A percentile compares a stretch with the other conserved stretches of the same genome.
Evolutionary conservation across 164 flowering plant genomes (phyloP).

Genomic region (Macadamia integrifolia): DNA sequence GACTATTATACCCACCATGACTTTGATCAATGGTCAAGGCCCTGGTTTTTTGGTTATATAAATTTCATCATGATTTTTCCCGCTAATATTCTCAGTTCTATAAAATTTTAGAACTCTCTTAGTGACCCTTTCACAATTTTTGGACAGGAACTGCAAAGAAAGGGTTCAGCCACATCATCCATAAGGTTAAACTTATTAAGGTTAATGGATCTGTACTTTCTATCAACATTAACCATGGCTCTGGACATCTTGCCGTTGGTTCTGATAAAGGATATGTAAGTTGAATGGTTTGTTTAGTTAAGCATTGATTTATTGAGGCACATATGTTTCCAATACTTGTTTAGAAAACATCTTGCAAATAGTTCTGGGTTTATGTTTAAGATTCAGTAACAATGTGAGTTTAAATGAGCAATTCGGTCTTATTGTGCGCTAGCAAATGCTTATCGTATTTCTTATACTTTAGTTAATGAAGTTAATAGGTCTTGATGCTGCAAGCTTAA

Average conservation of each 20-base stretch:
- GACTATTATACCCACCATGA: too few species aligned
- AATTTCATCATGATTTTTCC: too few species aligned
- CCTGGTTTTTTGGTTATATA: too few species aligned
- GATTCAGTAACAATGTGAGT: too few species aligned
- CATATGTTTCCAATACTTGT: too few species aligned
- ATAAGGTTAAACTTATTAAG: slow-evolving; percentile 48
- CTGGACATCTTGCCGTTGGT: slow-evolving; percentile 67
- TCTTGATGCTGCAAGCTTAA: too few species aligned
- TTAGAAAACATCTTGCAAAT: too few species aligned
- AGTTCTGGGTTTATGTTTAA: too few species aligned
- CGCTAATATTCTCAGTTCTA: too few species aligned
- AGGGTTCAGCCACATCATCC: slow-evolving; percentile 53
- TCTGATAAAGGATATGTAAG: slow-evolving; percentile 92
- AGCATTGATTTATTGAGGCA: not conserved
- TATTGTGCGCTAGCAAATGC: not conserved
- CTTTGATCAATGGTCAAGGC: too few species aligned
- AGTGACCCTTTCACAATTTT: not conserved
- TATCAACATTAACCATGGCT: slow-evolving; percentile 30
- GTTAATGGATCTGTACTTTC: slow-evolving; percentile 64
- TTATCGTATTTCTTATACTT: not conserved
- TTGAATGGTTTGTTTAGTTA: not conserved
- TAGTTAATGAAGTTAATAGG: not conserved
- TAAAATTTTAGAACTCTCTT: too few species aligned
- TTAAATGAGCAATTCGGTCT: too few species aligned
- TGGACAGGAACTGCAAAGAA: slow-evolving; percentile 59